Base-by-base conservation (phyloP, 495 filamentous ascomycete genomes). In the Achaetomiella virescens region DNA sequence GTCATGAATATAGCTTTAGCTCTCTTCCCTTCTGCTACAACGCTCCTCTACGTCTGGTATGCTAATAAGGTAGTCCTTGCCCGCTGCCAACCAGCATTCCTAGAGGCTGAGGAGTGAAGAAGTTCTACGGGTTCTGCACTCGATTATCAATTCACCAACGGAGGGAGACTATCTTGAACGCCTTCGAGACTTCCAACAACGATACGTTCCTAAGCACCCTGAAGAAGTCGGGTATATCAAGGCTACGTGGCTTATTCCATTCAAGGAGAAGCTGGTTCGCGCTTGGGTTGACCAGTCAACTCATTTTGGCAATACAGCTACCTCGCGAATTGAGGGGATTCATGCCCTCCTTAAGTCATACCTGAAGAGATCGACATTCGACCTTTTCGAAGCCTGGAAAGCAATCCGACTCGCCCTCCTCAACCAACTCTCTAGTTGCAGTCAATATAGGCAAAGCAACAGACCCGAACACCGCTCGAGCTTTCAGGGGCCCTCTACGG, bases 231-330 rank as follows among this genome's bases (percentile, higher is more conserved):
- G 45, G 29, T 48, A 48, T 48, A 48, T 48, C 27, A 48, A 48
- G 27, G 21, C 29, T 7, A 49, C 25, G 10, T 49, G 20, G 47
- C 47, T 49, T 37, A 25, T 37, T 24, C 47, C 20, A 38, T 49
- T 22, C 33, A 49, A 37, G 33, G 47, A 49, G 33, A 49, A 37
- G 31, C 47, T 49, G 14, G 31, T 49, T 2, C 7, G 10, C 8
- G 33, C 31, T 37, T 49, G 20, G 31, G 47, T 49, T 10, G 31
- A 38, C 35, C 35, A 38, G 47, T 38, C 33, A 10, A 38, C 33
- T 38, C 21, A 50, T 50, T 50, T 50, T 38, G 21, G 47, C 5
- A 50, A 50, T 25, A 50, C 14, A 10, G 47, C 47, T 38, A 50
- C 47, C 15, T 50, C 35, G 7, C 20, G 35, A 24, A 33, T 50